Conservation (phyloP, 306 rosid genomes). For the Gynostemma pentaphyllum region DNA sequence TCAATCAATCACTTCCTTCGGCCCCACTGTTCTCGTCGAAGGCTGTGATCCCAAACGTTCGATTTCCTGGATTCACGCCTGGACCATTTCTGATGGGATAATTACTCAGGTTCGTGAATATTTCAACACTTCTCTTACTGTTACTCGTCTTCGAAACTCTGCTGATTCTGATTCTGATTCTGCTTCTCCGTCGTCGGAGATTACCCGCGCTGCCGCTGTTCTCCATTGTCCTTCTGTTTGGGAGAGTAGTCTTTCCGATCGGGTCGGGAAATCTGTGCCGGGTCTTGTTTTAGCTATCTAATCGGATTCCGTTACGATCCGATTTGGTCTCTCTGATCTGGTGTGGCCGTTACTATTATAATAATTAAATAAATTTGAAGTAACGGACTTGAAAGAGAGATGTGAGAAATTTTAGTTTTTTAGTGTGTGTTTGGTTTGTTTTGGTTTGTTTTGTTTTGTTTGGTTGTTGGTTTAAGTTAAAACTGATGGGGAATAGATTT, state of each 20-base stretch:
- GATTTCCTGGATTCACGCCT: conserved; percentile 85
- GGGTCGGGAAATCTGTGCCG: conserved; percentile 79
- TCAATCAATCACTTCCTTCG: conserved; percentile 43
- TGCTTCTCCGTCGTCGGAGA: conserved; percentile 24
- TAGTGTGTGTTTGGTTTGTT: not conserved
- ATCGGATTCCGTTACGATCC: too few species aligned
- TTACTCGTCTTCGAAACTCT: conserved; percentile 39
- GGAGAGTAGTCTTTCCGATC: conserved; percentile 71
- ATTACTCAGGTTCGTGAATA: conserved; percentile 78
- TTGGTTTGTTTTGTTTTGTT: not conserved
- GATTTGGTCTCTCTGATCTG: not conserved
- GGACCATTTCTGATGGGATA: conserved; percentile 79
- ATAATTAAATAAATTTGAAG: conserved; percentile 11
- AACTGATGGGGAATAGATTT: conserved; percentile 19
- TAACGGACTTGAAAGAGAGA: not conserved
- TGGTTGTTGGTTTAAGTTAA: conserved; percentile 14
- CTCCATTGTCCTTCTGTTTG: conserved; percentile 56
- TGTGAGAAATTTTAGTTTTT: conserved; percentile 17
- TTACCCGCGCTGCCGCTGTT: conserved; percentile 15
- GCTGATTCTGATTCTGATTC: conserved; percentile 8
- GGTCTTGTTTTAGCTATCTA: conserved; percentile 82
- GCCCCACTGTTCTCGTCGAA: conserved; percentile 62
- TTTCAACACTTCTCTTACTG: conserved; percentile 86
- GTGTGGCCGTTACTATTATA: conserved; percentile 12
- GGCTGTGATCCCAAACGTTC: conserved; percentile 50